Base-by-base conservation (phyloP, 164 flowering plant genomes). In the Magnolia changhungtana region DNA sequence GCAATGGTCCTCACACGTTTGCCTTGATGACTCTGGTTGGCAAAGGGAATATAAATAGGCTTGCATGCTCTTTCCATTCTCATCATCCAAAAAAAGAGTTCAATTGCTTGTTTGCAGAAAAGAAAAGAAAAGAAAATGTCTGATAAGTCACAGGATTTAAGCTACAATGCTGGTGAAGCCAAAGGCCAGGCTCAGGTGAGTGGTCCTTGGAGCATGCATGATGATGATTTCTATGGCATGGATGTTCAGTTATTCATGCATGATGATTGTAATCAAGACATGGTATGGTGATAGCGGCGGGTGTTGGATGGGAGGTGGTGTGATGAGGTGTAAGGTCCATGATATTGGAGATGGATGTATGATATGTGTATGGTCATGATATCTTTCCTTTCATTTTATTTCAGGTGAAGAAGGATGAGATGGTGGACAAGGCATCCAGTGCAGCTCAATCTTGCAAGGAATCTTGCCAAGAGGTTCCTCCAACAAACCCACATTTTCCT, bases 371-470 rank as follows among this genome's bases (percentile, higher is more conserved):
- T 55, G 61, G 18, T 55, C 61, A 55, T 55, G 61, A 55, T 55
- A 55, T 20, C 29, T 21, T 65, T 21, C 11, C 50, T 14, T 0
- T 49, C 7, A 13, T 66, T 51, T 77, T 66, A 20, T 51, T 80
- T 29, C 79, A 88, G 92, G 88, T 79, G 23, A 86, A 87, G 81
- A 74, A 72, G 67, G 80, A 78, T 71, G 71, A 76, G 51, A 52
- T 87, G 85, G 31, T 80, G 83, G 89, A 86, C 76, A 80, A 83
- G 79, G 88, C 85, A 50, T 58, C 80, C 66, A 58, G 75, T 61
- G 72, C 85, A 68, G 85, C 88, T 19, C 84, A 87, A 71, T 80
- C 89, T 71, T 85, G 80, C 58, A 85, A 84, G 80, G 87, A 87
- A 8, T 84, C 91, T 14, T 72, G 81, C 77, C 86, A 83, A 55